phyloP scores from a whole-genome alignment of 2,329 filamentous ascomycete species.

The Fusarium buharicum region DNA sequence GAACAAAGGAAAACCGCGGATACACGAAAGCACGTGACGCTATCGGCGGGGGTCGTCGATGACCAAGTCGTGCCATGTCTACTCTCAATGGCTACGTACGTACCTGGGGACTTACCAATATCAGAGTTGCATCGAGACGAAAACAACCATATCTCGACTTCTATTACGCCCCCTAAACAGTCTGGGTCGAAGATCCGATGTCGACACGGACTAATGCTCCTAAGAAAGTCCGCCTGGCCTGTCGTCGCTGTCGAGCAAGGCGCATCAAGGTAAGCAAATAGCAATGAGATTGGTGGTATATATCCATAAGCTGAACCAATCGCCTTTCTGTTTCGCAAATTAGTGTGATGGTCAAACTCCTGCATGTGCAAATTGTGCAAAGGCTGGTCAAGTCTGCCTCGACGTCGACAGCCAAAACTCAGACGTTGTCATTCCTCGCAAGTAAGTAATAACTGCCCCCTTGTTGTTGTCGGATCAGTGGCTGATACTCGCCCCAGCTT shows the following conservation, averaged over 20 bases:
- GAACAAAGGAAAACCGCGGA: background rate
- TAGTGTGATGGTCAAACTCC: slow-evolving; percentile 53
- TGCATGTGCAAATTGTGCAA: slow-evolving; percentile 52
- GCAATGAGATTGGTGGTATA: too few species aligned
- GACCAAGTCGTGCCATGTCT: too few species aligned
- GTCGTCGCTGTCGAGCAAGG: slow-evolving; percentile 50
- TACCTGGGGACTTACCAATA: background rate
- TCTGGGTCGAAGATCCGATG: background rate
- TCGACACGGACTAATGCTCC: slow-evolving; percentile 23
- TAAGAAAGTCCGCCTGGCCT: slow-evolving; percentile 53
- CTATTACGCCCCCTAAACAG: background rate
- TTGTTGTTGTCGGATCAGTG: background rate
- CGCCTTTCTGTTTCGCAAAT: background rate
- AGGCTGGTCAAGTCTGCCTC: slow-evolving; percentile 49
- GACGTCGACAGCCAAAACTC: slow-evolving; percentile 53
- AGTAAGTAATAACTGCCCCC: slow-evolving; percentile 34
- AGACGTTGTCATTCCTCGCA: slow-evolving; percentile 49
- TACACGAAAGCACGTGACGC: background rate
- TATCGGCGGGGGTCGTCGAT: background rate
- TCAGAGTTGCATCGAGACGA: background rate
- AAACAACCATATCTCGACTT: background rate
- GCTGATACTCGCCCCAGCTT: slow-evolving; percentile 4
- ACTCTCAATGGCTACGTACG: too few species aligned
- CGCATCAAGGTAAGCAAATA: slow-evolving; percentile 49
- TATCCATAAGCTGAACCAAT: background rate